Evolutionary conservation across 1,284 basidiomycete species (phyloP), one percentile per base, ranked within the genome.

Genomic region (Irpex sp.): DNA sequence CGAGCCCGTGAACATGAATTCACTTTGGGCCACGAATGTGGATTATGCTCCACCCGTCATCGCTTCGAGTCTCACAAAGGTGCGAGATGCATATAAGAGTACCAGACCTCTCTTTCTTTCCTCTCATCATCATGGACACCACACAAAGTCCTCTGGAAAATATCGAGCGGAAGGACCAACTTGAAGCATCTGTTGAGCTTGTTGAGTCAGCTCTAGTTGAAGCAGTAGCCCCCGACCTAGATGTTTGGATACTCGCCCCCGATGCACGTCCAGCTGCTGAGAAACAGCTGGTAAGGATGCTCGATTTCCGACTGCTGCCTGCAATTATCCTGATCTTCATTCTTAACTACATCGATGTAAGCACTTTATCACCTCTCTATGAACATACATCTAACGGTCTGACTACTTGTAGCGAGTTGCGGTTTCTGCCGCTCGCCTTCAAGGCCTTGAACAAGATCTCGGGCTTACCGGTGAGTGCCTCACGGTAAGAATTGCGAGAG

Each of bases 261-360:
- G 70, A 69, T 5, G 63, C 64, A 8, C 66, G 75, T 37, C 64
- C 69, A 0, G 60, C 66, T 4, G 74, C 74, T 8, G 75, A 76
- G 58, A 70, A 68, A 55, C 64, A 59, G 31, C 67, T 76, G 3
- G 72, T 76, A 15, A 78, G 84, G 48, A 85, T 81, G 68, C 77
- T 90, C 49, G 88, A 89, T 67, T 74, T 74, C 61, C 77, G 88
- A 51, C 72, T 89, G 0, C 70, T 89, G 64, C 86, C 87, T 0
- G 85, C 83, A 0, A 83, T 89, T 60, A 79, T 85, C 56, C 49
- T 86, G 38, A 85, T 89, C 61, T 88, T 80, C 67, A 79, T 89
- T 61, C 83, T 89, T 83, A 89, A 89, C 68, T 88, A 87, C 67
- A 87, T 89, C 59, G 85, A 88, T 68, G 87, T 88, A 63, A 62